phyloP scores from a whole-genome alignment of 2,329 filamentous ascomycete genomes.

The Gnomoniopsis smithogilvyi region DNA sequence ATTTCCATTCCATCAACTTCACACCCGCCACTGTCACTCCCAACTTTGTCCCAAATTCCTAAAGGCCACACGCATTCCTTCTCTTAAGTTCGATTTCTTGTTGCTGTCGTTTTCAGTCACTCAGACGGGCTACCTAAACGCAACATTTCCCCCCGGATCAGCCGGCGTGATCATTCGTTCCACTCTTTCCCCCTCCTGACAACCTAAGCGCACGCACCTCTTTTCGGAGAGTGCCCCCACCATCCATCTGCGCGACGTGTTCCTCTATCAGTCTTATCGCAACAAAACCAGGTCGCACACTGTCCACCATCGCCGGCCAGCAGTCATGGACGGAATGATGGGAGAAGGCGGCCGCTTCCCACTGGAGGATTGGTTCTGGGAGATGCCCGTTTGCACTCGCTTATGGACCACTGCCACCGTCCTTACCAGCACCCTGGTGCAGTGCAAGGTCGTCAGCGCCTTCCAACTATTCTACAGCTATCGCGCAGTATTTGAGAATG shows the following conservation, averaged over 20 bases:
- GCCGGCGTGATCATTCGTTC: not conserved
- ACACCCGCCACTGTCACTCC: not conserved
- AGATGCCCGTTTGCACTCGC: slow-evolving; percentile 93
- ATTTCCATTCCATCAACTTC: not conserved
- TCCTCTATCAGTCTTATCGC: not conserved
- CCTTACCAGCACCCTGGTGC: slow-evolving; percentile 81
- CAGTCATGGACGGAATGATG: slow-evolving; percentile 55
- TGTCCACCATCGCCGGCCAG: not conserved
- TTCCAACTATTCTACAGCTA: slow-evolving; percentile 98
- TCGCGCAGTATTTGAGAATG: slow-evolving; percentile 84
- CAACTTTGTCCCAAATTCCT: not conserved
- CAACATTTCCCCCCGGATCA: not conserved
- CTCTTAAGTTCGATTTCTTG: not conserved
- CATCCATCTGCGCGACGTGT: not conserved
- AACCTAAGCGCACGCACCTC: not conserved
- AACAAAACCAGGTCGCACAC: not conserved
- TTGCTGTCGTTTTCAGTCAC: not conserved
- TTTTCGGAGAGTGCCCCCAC: not conserved
- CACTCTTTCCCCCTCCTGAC: not conserved
- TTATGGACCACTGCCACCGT: slow-evolving; percentile 97
- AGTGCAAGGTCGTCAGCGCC: slow-evolving; percentile 87
- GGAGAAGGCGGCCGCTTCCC: slow-evolving; percentile 65
- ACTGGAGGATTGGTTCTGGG: slow-evolving; percentile 97
- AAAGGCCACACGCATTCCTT: not conserved
- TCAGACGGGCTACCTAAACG: not conserved